Evolutionary conservation across 768 basidiomycete genomes (phyloP), one percentile per base, ranked within the genome.

Genomic region (Leucosporidium yakuticum): DNA sequence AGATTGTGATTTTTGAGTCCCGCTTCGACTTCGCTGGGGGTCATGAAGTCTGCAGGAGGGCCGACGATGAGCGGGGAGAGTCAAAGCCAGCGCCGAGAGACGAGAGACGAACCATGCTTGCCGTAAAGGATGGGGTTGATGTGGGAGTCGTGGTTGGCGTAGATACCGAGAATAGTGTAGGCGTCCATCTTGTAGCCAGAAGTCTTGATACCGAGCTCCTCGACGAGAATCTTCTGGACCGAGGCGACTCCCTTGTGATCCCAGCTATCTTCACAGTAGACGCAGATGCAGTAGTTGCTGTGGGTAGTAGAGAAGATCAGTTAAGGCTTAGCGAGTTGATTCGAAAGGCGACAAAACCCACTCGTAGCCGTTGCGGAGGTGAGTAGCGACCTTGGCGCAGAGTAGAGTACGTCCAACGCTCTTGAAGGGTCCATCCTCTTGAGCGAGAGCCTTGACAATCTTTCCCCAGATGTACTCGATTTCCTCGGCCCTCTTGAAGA

Each of bases 261-360:
- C 67, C 67, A 75, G 39, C 62, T 65, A 47, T 75, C 68, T 39
- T 69, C 57, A 63, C 60, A 63, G 55, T 75, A 73, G 47, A 75
- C 62, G 69, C 74, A 74, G 39, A 74, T 67, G 34, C 72, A 58
- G 51, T 49, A 36, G 31, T 8, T 12, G 8, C 39, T 44, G 39
- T 15, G 17, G 14, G 14, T 3, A 2, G 2, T 8, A 44, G 14
- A 44, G 6, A 15, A 44, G 2, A 15, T 44, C 39, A 44, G 39
- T 15, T 12, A 36, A 36, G 6, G 34, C 5, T 36, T 6, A 36
- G 34, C 6, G 12, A 5, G 12, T 36, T 36, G 5, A n/a, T n/a
- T n/a, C n/a, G n/a, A n/a, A n/a, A n/a, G n/a, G n/a, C n/a, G n/a
- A n/a, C 39, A 44, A 15, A 44, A 44, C 39, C 17, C 39, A 44